phyloP scores from a whole-genome alignment of 371 early-diverging fungal genomes.

The Apophysomyces trapeziformis region DNA sequence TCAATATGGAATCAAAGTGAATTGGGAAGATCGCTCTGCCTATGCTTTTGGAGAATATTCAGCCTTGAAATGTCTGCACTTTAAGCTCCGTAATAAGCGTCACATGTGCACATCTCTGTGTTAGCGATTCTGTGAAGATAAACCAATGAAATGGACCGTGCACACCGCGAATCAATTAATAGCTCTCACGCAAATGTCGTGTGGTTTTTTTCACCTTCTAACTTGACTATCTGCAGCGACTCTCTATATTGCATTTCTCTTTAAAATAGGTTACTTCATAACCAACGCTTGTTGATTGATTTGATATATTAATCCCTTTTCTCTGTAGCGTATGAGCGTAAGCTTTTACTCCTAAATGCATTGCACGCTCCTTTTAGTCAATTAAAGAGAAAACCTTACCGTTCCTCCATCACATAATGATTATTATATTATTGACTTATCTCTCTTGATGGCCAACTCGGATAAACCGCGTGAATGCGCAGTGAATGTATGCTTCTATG shows the following conservation, averaged over 20 bases:
- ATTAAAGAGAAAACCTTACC: neutral
- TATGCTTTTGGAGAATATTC: too few relatives aligned
- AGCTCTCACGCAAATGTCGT: conserved; percentile 3
- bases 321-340: too few relatives aligned
- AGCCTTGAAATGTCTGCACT: too few relatives aligned
- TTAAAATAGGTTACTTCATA: neutral
- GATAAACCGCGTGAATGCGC: neutral
- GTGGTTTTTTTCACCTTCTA: neutral
- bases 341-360: too few relatives aligned
- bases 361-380: neutral
- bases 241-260: neutral
- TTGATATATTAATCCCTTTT: too few relatives aligned
- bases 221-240: neutral
- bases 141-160: neutral
- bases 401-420: neutral
- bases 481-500: neutral
- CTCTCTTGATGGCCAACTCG: too few relatives aligned
- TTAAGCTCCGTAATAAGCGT: neutral
- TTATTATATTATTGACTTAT: neutral
- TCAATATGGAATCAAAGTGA: too few relatives aligned
- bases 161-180: neutral
- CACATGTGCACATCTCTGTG: neutral
- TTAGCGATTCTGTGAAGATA: neutral
- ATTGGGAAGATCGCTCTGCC: too few relatives aligned
- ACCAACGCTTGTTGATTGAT: too few relatives aligned